Conservation (phyloP, 257 asterid genomes). For the Henckelia pumila region DNA sequence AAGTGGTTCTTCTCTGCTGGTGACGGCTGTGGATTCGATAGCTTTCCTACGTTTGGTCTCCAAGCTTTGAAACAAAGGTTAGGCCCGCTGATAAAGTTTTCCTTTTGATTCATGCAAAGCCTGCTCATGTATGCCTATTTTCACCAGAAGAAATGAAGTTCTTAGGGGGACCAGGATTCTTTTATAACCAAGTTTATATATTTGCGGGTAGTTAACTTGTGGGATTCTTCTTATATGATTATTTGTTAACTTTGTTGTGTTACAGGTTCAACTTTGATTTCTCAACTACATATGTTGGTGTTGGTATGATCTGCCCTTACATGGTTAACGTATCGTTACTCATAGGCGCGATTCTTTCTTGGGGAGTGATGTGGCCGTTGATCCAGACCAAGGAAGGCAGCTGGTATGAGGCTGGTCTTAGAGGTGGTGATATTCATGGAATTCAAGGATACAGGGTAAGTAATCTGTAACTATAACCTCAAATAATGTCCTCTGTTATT, state of each 20-base stretch:
- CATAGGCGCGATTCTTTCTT: slow-evolving; percentile 54
- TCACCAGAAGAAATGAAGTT: too few relatives aligned
- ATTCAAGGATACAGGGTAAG: slow-evolving; percentile 62
- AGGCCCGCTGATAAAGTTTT: background rate
- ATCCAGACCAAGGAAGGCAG: slow-evolving; percentile 50
- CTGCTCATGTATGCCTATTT: background rate
- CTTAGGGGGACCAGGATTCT: too few relatives aligned
- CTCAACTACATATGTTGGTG: slow-evolving; percentile 70
- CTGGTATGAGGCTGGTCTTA: slow-evolving; percentile 45
- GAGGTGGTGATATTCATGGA: slow-evolving; percentile 50
- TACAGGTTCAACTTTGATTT: slow-evolving; percentile 63
- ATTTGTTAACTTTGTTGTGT: background rate
- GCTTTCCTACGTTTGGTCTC: slow-evolving; percentile 78
- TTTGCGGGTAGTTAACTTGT: background rate
- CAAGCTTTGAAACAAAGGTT: slow-evolving; percentile 47
- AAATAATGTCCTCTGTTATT: background rate
- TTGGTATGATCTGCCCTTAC: slow-evolving; percentile 77
- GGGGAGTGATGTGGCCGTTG: slow-evolving; percentile 69
- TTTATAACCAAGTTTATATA: too few relatives aligned
- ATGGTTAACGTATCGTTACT: slow-evolving; percentile 60
- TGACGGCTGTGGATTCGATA: slow-evolving; percentile 68
- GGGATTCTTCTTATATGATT: background rate
- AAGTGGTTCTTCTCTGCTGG: slow-evolving; percentile 66
- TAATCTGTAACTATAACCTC: background rate
- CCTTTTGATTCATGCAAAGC: background rate